Conservation (phyloP, 495 filamentous ascomycete genomes). For the Pyrenula aspistea region DNA sequence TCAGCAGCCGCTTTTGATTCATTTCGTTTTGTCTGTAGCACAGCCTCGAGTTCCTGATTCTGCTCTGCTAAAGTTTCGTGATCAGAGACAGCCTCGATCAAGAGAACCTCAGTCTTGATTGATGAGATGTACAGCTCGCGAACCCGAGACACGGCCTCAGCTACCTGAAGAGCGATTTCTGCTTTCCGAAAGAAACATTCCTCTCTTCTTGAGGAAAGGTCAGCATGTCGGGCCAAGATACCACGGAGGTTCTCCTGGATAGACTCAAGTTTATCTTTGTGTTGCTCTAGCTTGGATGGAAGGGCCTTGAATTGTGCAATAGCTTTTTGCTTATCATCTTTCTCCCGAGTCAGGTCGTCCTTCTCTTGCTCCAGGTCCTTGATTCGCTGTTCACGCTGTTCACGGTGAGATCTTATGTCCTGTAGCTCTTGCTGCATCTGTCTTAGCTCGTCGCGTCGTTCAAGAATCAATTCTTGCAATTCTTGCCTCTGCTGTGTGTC, state of each 20-base stretch:
- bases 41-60: conserved; percentile 43
- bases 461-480: conserved; percentile 27
- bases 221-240: conserved; percentile 25
- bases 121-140: conserved; percentile 47
- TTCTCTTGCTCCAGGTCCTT: conserved; percentile 19
- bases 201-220: conserved; percentile 34
- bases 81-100: conserved; percentile 74
- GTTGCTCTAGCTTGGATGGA: conserved; percentile 52
- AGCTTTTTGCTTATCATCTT: conserved; percentile 45
- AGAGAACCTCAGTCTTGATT: conserved; percentile 51
- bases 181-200: conserved; percentile 49
- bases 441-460: conserved; percentile 29
- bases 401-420: conserved; percentile 23
- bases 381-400: conserved; percentile 17
- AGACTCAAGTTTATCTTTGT: conserved; percentile 36
- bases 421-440: conserved; percentile 22
- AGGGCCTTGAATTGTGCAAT: conserved; percentile 49
- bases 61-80: conserved; percentile 47
- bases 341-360: conserved; percentile 37
- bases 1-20: conserved; percentile 25
- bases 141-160: conserved; percentile 47
- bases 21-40: conserved; percentile 31
- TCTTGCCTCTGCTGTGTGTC: conserved; percentile 47
- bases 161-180: conserved; percentile 51
- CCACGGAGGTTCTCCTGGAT: conserved; percentile 28